Evolutionary conservation across 768 basidiomycete species (phyloP), one percentile per base, ranked within the genome.

Genomic region (Calocera viscosa): DNA sequence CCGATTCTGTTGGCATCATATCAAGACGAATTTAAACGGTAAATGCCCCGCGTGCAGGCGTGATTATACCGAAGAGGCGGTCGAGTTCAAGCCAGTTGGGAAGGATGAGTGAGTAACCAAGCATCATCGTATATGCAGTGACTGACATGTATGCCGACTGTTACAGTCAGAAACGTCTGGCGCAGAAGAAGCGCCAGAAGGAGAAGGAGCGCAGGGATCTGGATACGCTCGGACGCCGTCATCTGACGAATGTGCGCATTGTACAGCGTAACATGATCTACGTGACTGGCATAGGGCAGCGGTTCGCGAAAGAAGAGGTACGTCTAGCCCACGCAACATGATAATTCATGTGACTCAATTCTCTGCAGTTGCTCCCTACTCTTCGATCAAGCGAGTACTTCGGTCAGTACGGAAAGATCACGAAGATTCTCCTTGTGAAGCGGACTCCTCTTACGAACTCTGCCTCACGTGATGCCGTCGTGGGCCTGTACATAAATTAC

Each of bases 1-100:
- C 76, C 89, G 93, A 67, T 99, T 99, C 80, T 99, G 96, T 77
- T 98, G 94, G 86, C 91, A 99, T 78, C 94, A 98, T 78, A 95
- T 96, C 82, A 89, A 90, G 79, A 86, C 91, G 78, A 91, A 96
- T 78, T 82, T 95, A 69, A 98, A 98, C 76, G 88, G 93, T 70
- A 87, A 91, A 64, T 99, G 96, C 76, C 96, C 96, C 40, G 96
- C 96, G 22, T 99, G 96, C 78, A 83, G 96, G 72, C 82, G 94
- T 70, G 83, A 89, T 66, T 98, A 97, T 74, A 89, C 90, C 10
- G 93, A 97, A 70, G 91, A 96, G 66, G 83, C 86, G 43, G 88
- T 96, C 35, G 91, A 97, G 76, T 96, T 95, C 79, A 96, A 93
- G 76, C 87, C 96, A 60, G 89, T 99, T 70, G 88, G 89, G 68